These are phyloP conservation scores for Lactuca sativa DNA, from an alignment of 129 eudicot genomes.

Conservation along the genomic window DNA sequence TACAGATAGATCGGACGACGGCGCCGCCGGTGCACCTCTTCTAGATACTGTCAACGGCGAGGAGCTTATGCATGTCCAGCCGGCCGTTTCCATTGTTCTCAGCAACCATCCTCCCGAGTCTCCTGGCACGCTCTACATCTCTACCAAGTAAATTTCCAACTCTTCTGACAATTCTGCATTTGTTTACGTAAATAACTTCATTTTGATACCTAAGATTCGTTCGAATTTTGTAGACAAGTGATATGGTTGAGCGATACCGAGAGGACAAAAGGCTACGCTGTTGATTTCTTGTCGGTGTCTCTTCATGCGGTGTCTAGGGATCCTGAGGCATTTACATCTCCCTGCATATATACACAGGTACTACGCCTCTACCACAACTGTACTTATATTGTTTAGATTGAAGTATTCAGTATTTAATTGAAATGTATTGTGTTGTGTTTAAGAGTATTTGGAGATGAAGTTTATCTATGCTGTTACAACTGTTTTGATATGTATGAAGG, in stretches of 20 bases:
- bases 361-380: neutral
- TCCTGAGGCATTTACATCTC: slow-evolving; percentile 76
- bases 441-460: too few species aligned
- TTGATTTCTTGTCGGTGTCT: slow-evolving; percentile 74
- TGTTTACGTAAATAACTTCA: neutral
- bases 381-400: too few species aligned
- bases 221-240: slow-evolving; percentile 46
- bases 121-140: slow-evolving; percentile 85
- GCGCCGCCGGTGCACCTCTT: slow-evolving; percentile 52
- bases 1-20: slow-evolving; percentile 53
- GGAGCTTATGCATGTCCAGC: slow-evolving; percentile 69
- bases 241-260: slow-evolving; percentile 91
- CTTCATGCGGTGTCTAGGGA: slow-evolving; percentile 94
- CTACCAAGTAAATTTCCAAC: slow-evolving; percentile 53
- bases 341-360: slow-evolving; percentile 92
- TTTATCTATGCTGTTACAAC: too few species aligned
- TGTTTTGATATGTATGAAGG: too few species aligned
- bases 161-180: neutral
- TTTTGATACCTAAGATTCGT: neutral
- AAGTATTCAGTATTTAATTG: too few species aligned
- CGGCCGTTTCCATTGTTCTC: slow-evolving; percentile 66
- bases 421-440: too few species aligned
- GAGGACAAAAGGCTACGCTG: slow-evolving; percentile 69
- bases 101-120: slow-evolving; percentile 61
- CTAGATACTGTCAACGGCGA: slow-evolving; percentile 59